Evolutionary conservation across 371 early-diverging fungal species (phyloP).

Genomic region (Apophysomyces trapeziformis): DNA sequence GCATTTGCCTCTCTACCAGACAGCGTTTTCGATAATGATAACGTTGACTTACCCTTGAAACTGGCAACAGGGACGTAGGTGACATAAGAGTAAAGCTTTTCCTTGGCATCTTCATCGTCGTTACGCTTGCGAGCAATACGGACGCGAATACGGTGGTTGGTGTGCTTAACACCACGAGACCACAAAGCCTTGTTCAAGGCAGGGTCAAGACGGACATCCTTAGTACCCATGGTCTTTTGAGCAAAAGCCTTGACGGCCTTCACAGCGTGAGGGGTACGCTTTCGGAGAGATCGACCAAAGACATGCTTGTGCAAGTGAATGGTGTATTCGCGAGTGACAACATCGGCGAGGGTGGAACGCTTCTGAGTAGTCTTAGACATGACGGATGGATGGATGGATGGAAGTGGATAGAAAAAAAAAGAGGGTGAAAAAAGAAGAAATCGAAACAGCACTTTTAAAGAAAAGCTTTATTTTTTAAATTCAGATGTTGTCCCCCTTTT

Average conservation of each 20-base stretch:
- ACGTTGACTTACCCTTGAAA: constrained; percentile 69
- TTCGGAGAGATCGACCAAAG: constrained; percentile 83
- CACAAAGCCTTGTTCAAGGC: constrained; percentile 80
- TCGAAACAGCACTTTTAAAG: no score
- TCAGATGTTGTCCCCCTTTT: background rate
- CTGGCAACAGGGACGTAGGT: constrained; percentile 78
- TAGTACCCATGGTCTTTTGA: constrained; percentile 83
- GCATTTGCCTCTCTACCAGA: constrained; percentile 18
- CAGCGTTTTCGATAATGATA: constrained; percentile 6
- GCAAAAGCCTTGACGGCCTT: constrained; percentile 88
- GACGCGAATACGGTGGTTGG: constrained; percentile 90
- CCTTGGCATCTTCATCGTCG: constrained; percentile 89
- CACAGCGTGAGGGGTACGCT: constrained; percentile 90
- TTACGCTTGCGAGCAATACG: constrained; percentile 88
- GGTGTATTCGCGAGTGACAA: constrained; percentile 51
- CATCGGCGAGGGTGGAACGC: constrained; percentile 28
- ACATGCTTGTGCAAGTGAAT: constrained; percentile 91
- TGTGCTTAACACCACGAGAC: constrained; percentile 85
- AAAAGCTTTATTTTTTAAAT: background rate
- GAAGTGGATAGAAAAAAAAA: background rate
- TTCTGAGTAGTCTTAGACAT: constrained; percentile 22
- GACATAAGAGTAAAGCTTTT: constrained; percentile 91
- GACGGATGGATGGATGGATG: constrained; percentile 21
- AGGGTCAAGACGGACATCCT: constrained; percentile 76
- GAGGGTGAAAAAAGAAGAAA: background rate